phyloP scores from a whole-genome alignment of 176 grass and related monocot genomes.

The Secale cereale region DNA sequence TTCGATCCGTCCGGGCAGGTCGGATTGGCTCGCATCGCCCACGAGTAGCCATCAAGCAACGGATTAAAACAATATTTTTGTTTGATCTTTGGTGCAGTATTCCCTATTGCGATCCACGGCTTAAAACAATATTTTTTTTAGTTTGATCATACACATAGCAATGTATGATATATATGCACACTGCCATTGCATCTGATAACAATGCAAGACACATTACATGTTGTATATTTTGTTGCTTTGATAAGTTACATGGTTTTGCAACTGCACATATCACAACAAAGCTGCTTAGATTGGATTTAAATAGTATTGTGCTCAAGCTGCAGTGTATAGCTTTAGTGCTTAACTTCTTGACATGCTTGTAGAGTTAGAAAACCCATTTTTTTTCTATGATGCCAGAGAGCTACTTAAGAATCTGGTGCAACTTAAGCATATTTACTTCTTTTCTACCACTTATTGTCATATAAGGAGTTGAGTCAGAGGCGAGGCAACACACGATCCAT shows the following conservation, averaged over 20 bases:
- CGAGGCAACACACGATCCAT: not conserved
- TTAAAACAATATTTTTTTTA: no score
- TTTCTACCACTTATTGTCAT: not conserved
- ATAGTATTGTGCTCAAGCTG: not conserved
- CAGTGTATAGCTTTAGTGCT: not conserved
- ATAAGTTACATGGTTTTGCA: not conserved
- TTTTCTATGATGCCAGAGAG: constrained; percentile 61
- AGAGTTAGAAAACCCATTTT: constrained; percentile 58
- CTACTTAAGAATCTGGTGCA: constrained; percentile 88
- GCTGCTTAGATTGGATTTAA: not conserved
- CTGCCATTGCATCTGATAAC: no score
- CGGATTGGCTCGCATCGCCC: no score
- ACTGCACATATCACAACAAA: not conserved
- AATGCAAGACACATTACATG: no score
- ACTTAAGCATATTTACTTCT: not conserved
- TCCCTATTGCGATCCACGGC: no score
- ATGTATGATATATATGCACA: no score
- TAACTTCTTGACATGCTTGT: constrained; percentile 30
- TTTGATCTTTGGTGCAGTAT: no score
- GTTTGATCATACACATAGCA: no score
- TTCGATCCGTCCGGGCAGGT: no score
- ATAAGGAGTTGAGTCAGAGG: not conserved
- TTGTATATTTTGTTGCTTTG: not conserved
- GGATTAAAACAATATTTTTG: no score
- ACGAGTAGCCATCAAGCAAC: no score